phyloP scores from a whole-genome alignment of 768 basidiomycete species.

The Agaricus sinodeliciosus region DNA sequence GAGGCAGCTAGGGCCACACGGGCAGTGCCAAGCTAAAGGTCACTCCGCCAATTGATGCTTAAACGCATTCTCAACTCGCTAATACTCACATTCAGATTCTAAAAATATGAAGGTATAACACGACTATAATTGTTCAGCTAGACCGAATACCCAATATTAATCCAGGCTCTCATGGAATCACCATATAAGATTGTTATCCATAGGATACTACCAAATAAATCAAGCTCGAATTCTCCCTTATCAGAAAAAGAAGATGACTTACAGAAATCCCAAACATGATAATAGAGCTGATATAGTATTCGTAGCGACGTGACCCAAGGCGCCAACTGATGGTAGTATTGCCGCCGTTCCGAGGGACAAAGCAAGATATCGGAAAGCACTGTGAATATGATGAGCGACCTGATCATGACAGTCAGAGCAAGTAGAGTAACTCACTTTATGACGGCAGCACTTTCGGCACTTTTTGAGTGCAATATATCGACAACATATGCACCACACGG shows the following conservation, averaged over 20 bases:
- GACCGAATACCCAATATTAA: constrained; percentile 51
- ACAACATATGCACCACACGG: constrained; percentile 53
- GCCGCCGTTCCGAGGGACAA: constrained; percentile 35
- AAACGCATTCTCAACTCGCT: no score
- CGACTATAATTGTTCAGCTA: not conserved
- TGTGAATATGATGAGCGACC: constrained; percentile 14
- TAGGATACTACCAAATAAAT: constrained; percentile 26
- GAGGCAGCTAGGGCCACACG: no score
- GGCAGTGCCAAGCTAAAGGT: no score
- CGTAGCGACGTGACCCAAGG: constrained; percentile 43
- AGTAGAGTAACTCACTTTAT: constrained; percentile 30
- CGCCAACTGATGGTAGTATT: constrained; percentile 49
- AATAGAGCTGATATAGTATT: constrained; percentile 39
- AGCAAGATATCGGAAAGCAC: constrained; percentile 42
- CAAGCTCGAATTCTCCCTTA: not conserved
- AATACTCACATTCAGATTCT: no score
- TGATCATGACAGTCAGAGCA: not conserved
- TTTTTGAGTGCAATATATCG: constrained; percentile 54
- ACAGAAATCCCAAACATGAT: constrained; percentile 48
- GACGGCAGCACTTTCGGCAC: constrained; percentile 59
- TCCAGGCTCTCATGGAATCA: constrained; percentile 46
- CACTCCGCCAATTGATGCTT: no score
- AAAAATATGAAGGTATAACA: not conserved
- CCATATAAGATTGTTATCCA: constrained; percentile 54
- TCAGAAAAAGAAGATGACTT: constrained; percentile 17